Conservation (phyloP, 148 eudicot species). For the Dianthus caryophyllus region DNA sequence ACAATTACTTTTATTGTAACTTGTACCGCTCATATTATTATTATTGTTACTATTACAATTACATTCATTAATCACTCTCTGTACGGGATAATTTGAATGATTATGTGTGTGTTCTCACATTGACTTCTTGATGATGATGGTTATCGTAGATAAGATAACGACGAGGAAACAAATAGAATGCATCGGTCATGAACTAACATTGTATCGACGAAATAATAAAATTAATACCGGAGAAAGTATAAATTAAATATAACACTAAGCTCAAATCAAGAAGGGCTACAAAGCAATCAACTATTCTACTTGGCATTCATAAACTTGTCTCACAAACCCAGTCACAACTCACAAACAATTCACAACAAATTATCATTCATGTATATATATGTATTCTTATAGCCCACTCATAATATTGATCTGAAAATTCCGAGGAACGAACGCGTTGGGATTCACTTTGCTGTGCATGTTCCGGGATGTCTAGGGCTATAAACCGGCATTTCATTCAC, state of each 20-base stretch:
- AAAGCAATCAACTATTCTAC: slow-evolving; percentile 22
- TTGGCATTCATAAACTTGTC: slow-evolving; percentile 17
- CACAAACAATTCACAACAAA: slow-evolving; percentile 24
- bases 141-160: no score
- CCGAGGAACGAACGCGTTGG: not conserved
- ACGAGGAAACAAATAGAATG: no score
- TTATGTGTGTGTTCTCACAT: no score
- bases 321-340: slow-evolving; percentile 23
- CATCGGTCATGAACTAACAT: not conserved
- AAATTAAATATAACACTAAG: slow-evolving; percentile 7
- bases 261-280: slow-evolving; percentile 4
- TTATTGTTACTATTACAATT: no score
- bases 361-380: slow-evolving; percentile 19
- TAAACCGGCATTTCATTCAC: not conserved
- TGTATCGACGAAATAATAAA: not conserved
- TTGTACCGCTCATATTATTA: no score
- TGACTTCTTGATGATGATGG: no score
- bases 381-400: slow-evolving; percentile 8
- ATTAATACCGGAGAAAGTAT: not conserved
- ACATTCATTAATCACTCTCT: no score
- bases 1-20: no score
- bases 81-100: no score
- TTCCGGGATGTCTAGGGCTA: not conserved
- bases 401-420: not conserved
- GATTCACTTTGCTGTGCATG: slow-evolving; percentile 1